A percentile compares a stretch with the other conserved stretches of the same genome.
Conservation (phyloP, 2,329 filamentous ascomycete genomes). For the Phaeosphaeria sp. region DNA sequence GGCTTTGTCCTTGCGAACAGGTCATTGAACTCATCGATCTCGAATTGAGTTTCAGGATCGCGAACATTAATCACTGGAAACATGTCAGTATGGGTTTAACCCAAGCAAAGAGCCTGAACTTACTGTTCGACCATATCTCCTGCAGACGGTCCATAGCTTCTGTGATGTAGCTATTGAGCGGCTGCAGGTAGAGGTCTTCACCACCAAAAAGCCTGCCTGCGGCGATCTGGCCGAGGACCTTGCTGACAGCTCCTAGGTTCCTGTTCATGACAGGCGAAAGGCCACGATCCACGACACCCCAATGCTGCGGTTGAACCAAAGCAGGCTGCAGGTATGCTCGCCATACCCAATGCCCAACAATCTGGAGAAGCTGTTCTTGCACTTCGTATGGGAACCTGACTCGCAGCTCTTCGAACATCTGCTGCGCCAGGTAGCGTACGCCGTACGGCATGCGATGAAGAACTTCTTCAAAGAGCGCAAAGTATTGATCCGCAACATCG, state of each 20-base stretch:
- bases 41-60: slow-evolving; percentile 88
- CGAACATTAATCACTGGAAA: slow-evolving; percentile 76
- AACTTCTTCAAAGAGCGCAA: slow-evolving; percentile 80
- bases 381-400: slow-evolving; percentile 82
- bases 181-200: slow-evolving; percentile 94
- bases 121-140: slow-evolving; percentile 73
- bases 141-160: slow-evolving; percentile 83
- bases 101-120: slow-evolving; percentile 35
- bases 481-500: slow-evolving; percentile 92
- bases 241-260: slow-evolving; percentile 88
- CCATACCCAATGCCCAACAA: slow-evolving; percentile 92
- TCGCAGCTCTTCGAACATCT: slow-evolving; percentile 81
- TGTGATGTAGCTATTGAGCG: slow-evolving; percentile 87
- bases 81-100: slow-evolving; percentile 41
- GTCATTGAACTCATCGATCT: slow-evolving; percentile 99
- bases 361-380: slow-evolving; percentile 77
- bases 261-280: slow-evolving; percentile 91
- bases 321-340: slow-evolving; percentile 92
- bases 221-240: slow-evolving; percentile 88
- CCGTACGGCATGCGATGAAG: slow-evolving; percentile 92
- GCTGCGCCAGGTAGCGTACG: slow-evolving; percentile 83
- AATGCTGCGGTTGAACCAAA: slow-evolving; percentile 86
- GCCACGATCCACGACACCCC: slow-evolving; percentile 88
- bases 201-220: slow-evolving; percentile 90
- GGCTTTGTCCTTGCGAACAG: slow-evolving; percentile 95